phyloP scores from a whole-genome alignment of 495 filamentous ascomycete species.

The Aspergillus asperescens region DNA sequence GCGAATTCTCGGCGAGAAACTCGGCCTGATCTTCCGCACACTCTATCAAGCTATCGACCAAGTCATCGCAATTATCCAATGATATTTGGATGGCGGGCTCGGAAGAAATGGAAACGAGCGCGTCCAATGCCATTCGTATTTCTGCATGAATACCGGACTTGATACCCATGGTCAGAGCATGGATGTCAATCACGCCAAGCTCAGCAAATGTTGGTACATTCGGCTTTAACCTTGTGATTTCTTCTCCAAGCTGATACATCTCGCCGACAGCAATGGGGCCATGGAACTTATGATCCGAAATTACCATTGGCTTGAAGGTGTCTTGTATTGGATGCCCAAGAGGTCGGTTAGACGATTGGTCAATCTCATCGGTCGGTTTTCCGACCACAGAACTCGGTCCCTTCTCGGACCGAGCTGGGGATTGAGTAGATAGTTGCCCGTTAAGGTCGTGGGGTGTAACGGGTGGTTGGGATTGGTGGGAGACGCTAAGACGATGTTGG shows the following conservation, averaged over 20 bases:
- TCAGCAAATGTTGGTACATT: conserved; percentile 71
- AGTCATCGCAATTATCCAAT: conserved; percentile 74
- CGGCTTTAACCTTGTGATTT: conserved; percentile 59
- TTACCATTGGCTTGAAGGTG: conserved; percentile 54
- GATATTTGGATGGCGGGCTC: conserved; percentile 56
- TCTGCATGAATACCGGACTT: conserved; percentile 87
- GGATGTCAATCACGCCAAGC: conserved; percentile 81
- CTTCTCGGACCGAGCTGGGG: conserved; percentile 36
- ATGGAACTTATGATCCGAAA: conserved; percentile 49
- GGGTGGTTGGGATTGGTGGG: conserved; percentile 36
- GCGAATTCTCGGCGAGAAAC: conserved; percentile 67
- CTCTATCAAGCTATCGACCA: conserved; percentile 82
- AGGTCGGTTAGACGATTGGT: conserved; percentile 45
- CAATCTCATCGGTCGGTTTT: conserved; percentile 39
- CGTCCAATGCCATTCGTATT: conserved; percentile 81
- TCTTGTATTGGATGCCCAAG: conserved; percentile 42
- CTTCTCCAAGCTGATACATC: conserved; percentile 55
- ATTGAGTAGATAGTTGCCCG: conserved; percentile 30
- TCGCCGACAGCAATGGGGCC: conserved; percentile 62
- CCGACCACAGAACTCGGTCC: conserved; percentile 31
- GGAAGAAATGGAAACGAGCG: conserved; percentile 65
- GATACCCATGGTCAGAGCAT: conserved; percentile 86
- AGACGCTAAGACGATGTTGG: conserved; percentile 35
- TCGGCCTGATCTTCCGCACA: conserved; percentile 86
- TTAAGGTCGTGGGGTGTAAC: conserved; percentile 28